Evolutionary conservation across 2,329 filamentous ascomycete genomes (phyloP).

Genomic region (Aspergillus alliaceus): DNA sequence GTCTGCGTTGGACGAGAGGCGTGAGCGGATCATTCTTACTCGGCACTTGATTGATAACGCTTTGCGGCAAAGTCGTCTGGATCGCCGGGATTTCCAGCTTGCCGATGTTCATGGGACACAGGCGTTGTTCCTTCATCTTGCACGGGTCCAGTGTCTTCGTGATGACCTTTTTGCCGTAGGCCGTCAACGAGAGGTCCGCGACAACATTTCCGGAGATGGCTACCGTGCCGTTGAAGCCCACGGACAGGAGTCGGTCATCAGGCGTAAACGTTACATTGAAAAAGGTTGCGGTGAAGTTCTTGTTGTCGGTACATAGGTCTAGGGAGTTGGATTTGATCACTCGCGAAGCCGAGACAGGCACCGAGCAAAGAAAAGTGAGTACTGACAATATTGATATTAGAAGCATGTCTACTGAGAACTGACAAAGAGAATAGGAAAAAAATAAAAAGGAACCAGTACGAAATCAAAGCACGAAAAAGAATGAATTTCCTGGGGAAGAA

Average conservation of each 20-base stretch:
- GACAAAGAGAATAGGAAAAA: not conserved
- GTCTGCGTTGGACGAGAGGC: not conserved
- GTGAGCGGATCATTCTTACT: slow-evolving; percentile 42
- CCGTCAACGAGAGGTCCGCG: slow-evolving; percentile 72
- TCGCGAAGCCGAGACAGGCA: not conserved
- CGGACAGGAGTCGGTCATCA: slow-evolving; percentile 67
- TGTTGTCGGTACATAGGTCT: slow-evolving; percentile 79
- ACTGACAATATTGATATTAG: not conserved
- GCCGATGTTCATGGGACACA: slow-evolving; percentile 88
- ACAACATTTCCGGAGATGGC: slow-evolving; percentile 78
- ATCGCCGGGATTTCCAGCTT: slow-evolving; percentile 70
- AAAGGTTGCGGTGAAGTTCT: slow-evolving; percentile 80
- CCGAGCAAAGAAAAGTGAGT: not conserved
- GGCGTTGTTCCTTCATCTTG: slow-evolving; percentile 63
- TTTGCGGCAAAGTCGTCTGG: slow-evolving; percentile 59
- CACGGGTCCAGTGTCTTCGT: slow-evolving; percentile 73
- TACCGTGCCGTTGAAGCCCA: slow-evolving; percentile 79
- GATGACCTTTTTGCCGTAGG: slow-evolving; percentile 77
- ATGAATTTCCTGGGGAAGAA: not conserved
- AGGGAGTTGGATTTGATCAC: slow-evolving; percentile 42
- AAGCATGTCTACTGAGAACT: not conserved
- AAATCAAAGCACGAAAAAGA: not conserved
- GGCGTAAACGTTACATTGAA: slow-evolving; percentile 73
- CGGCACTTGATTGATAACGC: slow-evolving; percentile 66
- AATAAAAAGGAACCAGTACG: not conserved